Percentiles rank a stretch among this genome's conserved stretches.
Conservation (phyloP, 164 flowering plant genomes). For the Cinnamomum micranthum region DNA sequence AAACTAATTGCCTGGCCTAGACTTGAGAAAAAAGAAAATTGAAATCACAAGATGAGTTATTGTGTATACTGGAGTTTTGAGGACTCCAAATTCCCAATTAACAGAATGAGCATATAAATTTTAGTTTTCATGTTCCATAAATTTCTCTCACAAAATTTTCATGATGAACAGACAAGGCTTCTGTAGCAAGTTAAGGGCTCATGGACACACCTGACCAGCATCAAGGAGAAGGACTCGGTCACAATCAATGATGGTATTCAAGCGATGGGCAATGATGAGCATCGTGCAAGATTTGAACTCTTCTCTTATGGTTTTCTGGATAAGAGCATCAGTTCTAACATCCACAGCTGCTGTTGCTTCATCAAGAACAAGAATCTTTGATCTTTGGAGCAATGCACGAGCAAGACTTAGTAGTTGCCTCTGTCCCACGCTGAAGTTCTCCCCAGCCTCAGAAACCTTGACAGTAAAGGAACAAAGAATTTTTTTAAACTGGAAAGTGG, state of each 20-base stretch:
- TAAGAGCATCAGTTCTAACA: conserved; percentile 98
- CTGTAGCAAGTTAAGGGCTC: conserved; percentile 2
- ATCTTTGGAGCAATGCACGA: conserved; percentile 84
- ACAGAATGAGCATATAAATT: background rate
- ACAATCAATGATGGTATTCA: conserved; percentile 94
- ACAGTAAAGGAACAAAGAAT: background rate
- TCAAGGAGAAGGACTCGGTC: conserved; percentile 84
- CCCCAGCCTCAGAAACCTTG: conserved; percentile 96
- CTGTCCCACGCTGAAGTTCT: conserved; percentile 99
- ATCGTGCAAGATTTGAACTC: conserved; percentile 95
- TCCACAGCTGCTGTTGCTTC: conserved; percentile 99
- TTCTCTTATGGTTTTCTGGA: conserved; percentile 94
- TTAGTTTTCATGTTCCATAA: background rate
- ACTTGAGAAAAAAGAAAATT: too few species aligned
- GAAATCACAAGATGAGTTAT: background rate
- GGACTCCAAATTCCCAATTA: background rate
- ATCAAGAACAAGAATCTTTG: conserved; percentile 98
- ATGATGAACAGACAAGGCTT: background rate
- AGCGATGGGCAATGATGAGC: conserved; percentile 95
- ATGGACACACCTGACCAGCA: conserved; percentile 67
- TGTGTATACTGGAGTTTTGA: background rate
- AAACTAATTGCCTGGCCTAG: too few species aligned
- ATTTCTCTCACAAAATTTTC: too few species aligned
- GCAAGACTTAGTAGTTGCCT: conserved; percentile 98
- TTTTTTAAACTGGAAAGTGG: too few species aligned